A percentile compares a stretch with the other conserved stretches of the same genome.
Conservation (phyloP, 768 basidiomycete species). For the Serendipita indica region DNA sequence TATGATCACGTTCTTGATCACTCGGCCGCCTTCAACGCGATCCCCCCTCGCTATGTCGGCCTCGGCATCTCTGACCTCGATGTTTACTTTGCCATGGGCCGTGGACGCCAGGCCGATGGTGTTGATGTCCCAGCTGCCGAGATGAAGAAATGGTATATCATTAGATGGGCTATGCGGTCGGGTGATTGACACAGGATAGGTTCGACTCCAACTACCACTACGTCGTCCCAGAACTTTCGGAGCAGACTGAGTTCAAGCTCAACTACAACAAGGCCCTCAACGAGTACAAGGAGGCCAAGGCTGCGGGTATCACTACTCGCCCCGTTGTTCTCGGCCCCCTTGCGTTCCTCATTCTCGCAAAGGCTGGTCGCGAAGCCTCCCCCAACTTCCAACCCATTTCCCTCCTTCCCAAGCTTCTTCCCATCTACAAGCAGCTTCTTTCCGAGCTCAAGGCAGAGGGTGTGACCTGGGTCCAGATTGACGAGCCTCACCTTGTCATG, state of each 20-base stretch:
- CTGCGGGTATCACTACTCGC: slow-evolving; percentile 73
- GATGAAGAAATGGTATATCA: slow-evolving; percentile 95
- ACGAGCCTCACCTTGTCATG: slow-evolving; percentile 91
- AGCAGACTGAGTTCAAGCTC: slow-evolving; percentile 83
- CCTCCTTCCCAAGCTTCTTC: slow-evolving; percentile 76
- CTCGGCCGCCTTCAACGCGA: slow-evolving; percentile 88
- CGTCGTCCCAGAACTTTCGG: slow-evolving; percentile 92
- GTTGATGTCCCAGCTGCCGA: slow-evolving; percentile 96
- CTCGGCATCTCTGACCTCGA: slow-evolving; percentile 80
- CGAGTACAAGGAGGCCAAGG: slow-evolving; percentile 91
- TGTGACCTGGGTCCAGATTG: slow-evolving; percentile 88
- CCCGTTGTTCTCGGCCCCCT: slow-evolving; percentile 93
- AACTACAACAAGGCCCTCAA: slow-evolving; percentile 89
- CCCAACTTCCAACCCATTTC: slow-evolving; percentile 81
- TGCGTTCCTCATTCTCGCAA: slow-evolving; percentile 88
- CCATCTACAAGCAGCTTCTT: slow-evolving; percentile 82
- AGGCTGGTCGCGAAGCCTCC: slow-evolving; percentile 71
- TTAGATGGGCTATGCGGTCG: neutral
- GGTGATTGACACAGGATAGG: slow-evolving; percentile 30
- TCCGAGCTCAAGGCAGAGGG: slow-evolving; percentile 84
- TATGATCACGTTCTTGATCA: slow-evolving; percentile 99
- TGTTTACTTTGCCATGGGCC: slow-evolving; percentile 98
- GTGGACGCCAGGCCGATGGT: slow-evolving; percentile 85
- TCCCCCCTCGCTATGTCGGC: slow-evolving; percentile 84
- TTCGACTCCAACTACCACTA: slow-evolving; percentile 99